Percentiles rank a stretch among this genome's conserved stretches.
Conservation (phyloP, 139 green algal species). For the Spirogloea muscicola region DNA sequence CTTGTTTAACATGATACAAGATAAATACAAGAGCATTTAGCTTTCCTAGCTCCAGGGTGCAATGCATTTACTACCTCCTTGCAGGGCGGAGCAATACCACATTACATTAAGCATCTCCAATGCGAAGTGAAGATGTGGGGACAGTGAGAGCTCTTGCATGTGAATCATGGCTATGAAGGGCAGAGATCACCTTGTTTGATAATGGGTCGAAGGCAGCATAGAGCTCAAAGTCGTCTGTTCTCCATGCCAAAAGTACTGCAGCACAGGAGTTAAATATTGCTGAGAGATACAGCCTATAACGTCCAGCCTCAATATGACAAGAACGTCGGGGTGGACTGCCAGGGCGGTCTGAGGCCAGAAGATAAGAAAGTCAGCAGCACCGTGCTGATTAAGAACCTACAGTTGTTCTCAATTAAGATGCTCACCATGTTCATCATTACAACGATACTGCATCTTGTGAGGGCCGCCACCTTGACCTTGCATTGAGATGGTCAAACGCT, state of each 20-base stretch:
- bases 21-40: too few relatives aligned
- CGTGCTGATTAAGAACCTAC: background rate
- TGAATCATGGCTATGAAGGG: too few relatives aligned
- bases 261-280: background rate
- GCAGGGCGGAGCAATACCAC: too few relatives aligned
- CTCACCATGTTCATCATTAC: slow-evolving; percentile 1
- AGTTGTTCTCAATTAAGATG: background rate
- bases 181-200: slow-evolving; percentile 33
- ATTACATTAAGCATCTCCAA: too few relatives aligned
- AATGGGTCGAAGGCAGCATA: slow-evolving; percentile 34
- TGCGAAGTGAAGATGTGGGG: too few relatives aligned
- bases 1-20: too few relatives aligned
- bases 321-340: background rate
- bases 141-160: too few relatives aligned
- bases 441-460: slow-evolving; percentile 23
- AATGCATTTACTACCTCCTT: too few relatives aligned
- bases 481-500: too few relatives aligned
- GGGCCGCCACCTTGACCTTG: slow-evolving; percentile 9
- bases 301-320: background rate
- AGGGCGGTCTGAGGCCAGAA: background rate
- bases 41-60: too few relatives aligned
- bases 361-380: background rate
- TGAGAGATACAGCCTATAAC: background rate
- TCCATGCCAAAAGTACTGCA: slow-evolving; percentile 35
- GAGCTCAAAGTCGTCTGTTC: slow-evolving; percentile 40